Conservation (phyloP, 1,139 yeast species). For the Geotrichum candidum region DNA sequence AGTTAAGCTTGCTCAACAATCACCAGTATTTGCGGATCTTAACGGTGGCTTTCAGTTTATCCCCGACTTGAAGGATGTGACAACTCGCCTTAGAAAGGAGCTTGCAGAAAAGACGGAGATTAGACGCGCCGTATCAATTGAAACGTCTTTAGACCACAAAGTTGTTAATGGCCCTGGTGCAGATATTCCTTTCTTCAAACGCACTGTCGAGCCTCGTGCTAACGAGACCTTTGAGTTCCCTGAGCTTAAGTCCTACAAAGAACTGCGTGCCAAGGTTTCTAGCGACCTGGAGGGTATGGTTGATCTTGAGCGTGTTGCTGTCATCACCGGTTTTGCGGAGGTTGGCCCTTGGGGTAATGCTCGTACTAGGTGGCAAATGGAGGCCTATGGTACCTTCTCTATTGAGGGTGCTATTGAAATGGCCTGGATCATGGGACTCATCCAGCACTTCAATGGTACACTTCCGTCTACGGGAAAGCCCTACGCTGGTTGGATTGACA, state of each 20-base stretch:
- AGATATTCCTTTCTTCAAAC: conserved; percentile 76
- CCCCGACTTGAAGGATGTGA: conserved; percentile 84
- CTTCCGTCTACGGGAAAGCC: conserved; percentile 66
- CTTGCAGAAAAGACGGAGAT: conserved; percentile 82
- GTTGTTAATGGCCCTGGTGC: conserved; percentile 86
- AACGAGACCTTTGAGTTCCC: conserved; percentile 95
- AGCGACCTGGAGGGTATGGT: conserved; percentile 80
- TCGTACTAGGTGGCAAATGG: conserved; percentile 99
- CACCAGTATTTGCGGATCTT: conserved; percentile 95
- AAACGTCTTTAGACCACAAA: conserved; percentile 88
- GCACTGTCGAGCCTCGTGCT: conserved; percentile 81
- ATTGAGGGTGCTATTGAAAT: conserved; percentile 97
- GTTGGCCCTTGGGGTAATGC: conserved; percentile 99
- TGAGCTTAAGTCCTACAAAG: conserved; percentile 65
- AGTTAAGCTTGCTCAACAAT: conserved; percentile 80
- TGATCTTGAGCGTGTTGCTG: conserved; percentile 85
- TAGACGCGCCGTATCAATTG: conserved; percentile 92
- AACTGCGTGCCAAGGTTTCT: conserved; percentile 50
- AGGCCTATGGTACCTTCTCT: conserved; percentile 90
- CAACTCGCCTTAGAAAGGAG: conserved; percentile 73
- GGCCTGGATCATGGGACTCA: conserved; percentile 99
- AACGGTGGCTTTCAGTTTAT: conserved; percentile 97
- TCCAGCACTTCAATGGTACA: conserved; percentile 88
- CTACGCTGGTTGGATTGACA: conserved; percentile 95
- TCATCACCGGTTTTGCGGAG: conserved; percentile 95